These are phyloP conservation scores for Pleochaeta shiraiana DNA, from an alignment of 2,329 filamentous ascomycete genomes.

Conservation along the genomic window DNA sequence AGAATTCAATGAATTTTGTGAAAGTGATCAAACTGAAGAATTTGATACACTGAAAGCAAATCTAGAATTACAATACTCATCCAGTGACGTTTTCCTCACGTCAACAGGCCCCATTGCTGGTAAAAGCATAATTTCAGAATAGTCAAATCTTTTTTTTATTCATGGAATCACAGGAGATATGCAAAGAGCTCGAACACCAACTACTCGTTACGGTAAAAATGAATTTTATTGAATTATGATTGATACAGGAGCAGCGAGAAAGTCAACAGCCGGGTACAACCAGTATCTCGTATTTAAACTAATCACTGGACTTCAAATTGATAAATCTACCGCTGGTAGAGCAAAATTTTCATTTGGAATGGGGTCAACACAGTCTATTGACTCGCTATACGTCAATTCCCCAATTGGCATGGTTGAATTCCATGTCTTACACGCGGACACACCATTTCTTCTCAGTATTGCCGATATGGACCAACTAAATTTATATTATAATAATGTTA, in stretches of 20 bases:
- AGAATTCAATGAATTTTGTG: too few relatives aligned
- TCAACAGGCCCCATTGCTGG: neutral
- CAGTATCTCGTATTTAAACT: neutral
- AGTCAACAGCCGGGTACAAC: neutral
- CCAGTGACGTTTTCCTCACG: neutral
- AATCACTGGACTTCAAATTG: neutral
- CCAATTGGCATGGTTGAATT: neutral
- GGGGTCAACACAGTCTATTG: neutral
- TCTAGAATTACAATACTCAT: neutral
- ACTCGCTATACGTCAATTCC: neutral
- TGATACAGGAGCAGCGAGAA: neutral
- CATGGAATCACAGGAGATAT: neutral
- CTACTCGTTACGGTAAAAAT: neutral
- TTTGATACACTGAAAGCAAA: neutral
- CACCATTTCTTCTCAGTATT: conserved; percentile 2
- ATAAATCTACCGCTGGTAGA: neutral
- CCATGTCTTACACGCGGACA: conserved; percentile 2
- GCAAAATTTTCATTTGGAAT: conserved; percentile 2
- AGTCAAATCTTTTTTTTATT: neutral
- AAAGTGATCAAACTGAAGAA: neutral
- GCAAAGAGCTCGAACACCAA: neutral
- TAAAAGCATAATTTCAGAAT: neutral
- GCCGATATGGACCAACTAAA: neutral
- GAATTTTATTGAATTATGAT: conserved; percentile 4
- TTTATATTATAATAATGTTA: conserved; percentile 1